phyloP scores from a whole-genome alignment of 768 basidiomycete species.

The Tubosaeta brunneosetosa region DNA sequence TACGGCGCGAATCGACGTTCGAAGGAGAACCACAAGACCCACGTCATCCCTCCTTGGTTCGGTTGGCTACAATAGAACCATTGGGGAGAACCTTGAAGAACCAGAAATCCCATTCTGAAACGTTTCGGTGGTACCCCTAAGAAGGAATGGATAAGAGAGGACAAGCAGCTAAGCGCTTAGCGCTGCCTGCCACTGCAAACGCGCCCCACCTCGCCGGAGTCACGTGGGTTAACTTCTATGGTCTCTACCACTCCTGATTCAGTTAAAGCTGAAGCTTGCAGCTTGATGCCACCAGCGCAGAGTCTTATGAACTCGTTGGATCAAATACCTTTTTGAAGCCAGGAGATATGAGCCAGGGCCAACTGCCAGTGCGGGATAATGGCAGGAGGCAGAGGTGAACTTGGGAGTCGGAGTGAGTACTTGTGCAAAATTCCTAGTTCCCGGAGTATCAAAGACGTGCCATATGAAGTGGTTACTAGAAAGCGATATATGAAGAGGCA shows the following conservation, averaged over 20 bases:
- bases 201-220: background rate
- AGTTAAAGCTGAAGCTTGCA: background rate
- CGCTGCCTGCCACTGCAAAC: background rate
- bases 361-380: no score
- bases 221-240: constrained; percentile 14
- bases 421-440: no score
- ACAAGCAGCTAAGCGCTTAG: background rate
- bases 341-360: no score
- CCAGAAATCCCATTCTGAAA: background rate
- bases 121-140: background rate
- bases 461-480: no score
- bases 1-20: background rate
- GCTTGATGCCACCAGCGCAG: no score
- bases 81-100: background rate
- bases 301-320: no score
- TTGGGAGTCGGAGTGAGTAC: no score
- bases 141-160: background rate
- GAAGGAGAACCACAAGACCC: constrained; percentile 1
- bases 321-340: no score
- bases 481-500: no score
- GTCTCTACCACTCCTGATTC: no score
- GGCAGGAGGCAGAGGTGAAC: no score
- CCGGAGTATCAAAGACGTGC: no score
- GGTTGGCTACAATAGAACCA: background rate
- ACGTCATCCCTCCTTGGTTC: background rate